A percentile compares a stretch with the other conserved stretches of the same genome.
Conservation (phyloP, 2,329 filamentous ascomycete species). For the Simplicillium sp. region DNA sequence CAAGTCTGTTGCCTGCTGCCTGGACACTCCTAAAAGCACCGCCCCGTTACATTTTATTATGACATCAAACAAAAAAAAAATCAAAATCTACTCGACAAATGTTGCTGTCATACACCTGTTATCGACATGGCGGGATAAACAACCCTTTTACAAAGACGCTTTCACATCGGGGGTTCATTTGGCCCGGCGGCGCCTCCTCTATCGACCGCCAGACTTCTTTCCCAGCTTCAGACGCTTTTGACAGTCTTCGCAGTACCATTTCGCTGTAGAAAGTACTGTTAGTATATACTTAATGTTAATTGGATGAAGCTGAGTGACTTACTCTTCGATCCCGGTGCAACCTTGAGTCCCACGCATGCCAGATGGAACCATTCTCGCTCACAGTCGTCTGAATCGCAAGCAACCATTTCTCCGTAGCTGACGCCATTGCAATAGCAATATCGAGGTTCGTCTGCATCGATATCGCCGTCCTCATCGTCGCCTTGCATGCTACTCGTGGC, state of each 20-base stretch:
- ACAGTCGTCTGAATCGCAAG: slow-evolving; percentile 66
- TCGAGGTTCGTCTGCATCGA: slow-evolving; percentile 61
- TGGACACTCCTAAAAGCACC: too few species aligned
- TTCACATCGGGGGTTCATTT: too few species aligned
- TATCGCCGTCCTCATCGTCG: slow-evolving; percentile 41
- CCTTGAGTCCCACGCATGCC: slow-evolving; percentile 69
- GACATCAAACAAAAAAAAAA: slow-evolving; percentile 6
- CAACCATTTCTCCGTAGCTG: slow-evolving; percentile 79
- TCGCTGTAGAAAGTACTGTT: slow-evolving; percentile 39
- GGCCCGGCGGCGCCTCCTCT: slow-evolving; percentile 7
- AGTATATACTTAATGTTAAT: slow-evolving; percentile 9
- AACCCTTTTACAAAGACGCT: too few species aligned
- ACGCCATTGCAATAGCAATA: slow-evolving; percentile 77
- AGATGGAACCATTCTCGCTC: slow-evolving; percentile 77
- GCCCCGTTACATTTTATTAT: background rate
- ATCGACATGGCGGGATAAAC: too few species aligned
- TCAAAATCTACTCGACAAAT: too few species aligned
- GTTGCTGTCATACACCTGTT: too few species aligned
- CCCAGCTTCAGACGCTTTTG: slow-evolving; percentile 54
- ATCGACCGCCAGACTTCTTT: slow-evolving; percentile 41
- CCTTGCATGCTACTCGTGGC: slow-evolving; percentile 29
- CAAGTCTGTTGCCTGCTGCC: too few species aligned
- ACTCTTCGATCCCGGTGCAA: slow-evolving; percentile 69
- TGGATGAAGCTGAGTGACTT: slow-evolving; percentile 24
- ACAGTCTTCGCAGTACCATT: slow-evolving; percentile 78